Base-by-base conservation (phyloP, 352 stramenopile species). In the Phytophthora hibernalis region DNA sequence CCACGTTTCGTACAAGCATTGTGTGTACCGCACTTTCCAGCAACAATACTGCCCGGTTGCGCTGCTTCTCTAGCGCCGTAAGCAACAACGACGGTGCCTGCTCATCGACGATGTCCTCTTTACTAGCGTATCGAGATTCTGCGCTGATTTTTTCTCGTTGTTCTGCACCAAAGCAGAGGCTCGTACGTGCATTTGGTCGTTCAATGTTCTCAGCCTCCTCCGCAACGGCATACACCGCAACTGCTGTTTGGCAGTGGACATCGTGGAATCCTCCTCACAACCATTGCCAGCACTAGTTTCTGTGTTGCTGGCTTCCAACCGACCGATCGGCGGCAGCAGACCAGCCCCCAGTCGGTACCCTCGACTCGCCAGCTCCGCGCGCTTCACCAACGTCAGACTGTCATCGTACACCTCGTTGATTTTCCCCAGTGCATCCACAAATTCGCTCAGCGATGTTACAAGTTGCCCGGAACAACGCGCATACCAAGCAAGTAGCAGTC, bases 11-110 rank as follows among this genome's bases (percentile, higher is more conserved):
- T 47, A 81, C 42, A 18, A 87, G 62, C 11, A 40, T n/a, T 5
- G 47, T 31, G 16, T 51, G 64, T 9, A 83, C 42, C 8, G 74
- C 64, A 26, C 58, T 72, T 59, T 92, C 80, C 1, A 91, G 63
- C 11, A 81, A 28, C 16, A 90, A 30, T 0, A 47, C 43, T 51
- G 58, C 57, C 4, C 80, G 44, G 9, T 76, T 75, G 49, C 79
- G 80, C 5, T 82, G 80, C 50, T 91, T 90, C 0, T 50, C 18
- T 3, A 92, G 63, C 12, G 82, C 68, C 3, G 82, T 85, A 12
- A 89, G 68, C 26, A 92, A 61, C 16, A 92, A 63, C 18, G 84
- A 92, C 35, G 84, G 84, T 18, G 74, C 40, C 28, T 70, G 49
- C 16, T 65, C 22, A 1, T 75, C 51, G 11, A 43, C 24, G 3